Conservation (phyloP, 169 alveolate species). For the Plasmodium fragile region DNA sequence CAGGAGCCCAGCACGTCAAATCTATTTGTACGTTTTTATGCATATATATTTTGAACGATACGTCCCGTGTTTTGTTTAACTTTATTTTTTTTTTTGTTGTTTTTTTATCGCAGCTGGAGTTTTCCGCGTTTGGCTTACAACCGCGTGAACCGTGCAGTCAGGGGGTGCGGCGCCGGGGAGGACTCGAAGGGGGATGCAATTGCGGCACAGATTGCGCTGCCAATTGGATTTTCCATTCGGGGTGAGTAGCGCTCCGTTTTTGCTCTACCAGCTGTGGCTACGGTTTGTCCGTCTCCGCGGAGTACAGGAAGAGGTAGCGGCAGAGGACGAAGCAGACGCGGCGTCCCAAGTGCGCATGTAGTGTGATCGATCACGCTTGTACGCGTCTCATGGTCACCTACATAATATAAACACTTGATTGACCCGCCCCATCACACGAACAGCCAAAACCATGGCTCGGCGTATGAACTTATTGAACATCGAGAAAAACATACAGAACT, state of each 20-base stretch:
- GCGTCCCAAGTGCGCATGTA: background rate
- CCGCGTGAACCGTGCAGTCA: background rate
- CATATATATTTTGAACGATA: background rate
- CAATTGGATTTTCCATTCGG: background rate
- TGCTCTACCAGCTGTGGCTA: background rate
- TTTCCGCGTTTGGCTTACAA: background rate
- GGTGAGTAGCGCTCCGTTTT: background rate
- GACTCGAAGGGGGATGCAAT: background rate
- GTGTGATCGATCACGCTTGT: background rate
- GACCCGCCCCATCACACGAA: background rate
- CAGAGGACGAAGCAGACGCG: background rate
- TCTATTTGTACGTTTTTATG: constrained; percentile 10
- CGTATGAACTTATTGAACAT: constrained; percentile 92
- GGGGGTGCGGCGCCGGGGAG: background rate
- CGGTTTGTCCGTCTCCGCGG: background rate
- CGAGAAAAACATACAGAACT: constrained; percentile 89
- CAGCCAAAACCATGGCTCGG: constrained; percentile 82
- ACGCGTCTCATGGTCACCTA: background rate
- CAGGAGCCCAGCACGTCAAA: background rate
- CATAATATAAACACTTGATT: background rate
- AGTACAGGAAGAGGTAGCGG: too few relatives aligned
- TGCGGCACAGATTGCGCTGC: background rate
- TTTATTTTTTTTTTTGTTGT: constrained; percentile 5
- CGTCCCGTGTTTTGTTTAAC: background rate
- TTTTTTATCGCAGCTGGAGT: background rate